Conservation (phyloP, 75 land plant genomes). For the Cupressus sempervirens region DNA sequence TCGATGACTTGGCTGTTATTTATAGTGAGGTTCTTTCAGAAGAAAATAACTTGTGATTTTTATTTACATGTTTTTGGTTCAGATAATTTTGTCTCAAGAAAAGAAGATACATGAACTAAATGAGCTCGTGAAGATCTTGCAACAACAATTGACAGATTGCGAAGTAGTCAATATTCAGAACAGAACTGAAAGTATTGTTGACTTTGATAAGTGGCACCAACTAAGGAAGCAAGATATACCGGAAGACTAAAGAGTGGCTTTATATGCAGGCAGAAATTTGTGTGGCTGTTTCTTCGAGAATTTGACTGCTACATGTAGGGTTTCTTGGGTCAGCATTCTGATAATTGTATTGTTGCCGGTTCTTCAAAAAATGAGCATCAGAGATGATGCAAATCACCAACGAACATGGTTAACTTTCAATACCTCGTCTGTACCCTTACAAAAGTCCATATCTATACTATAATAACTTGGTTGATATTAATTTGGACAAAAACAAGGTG, state of each 20-base stretch:
- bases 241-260: neutral
- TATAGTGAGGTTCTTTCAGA: neutral
- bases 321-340: neutral
- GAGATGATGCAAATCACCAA: neutral
- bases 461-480: neutral
- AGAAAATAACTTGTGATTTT: neutral
- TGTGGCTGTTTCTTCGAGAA: neutral
- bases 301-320: neutral
- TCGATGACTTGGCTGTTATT: neutral
- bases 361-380: neutral
- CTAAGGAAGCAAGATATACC: neutral
- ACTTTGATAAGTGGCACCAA: neutral
- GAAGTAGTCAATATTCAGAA: constrained; percentile 6
- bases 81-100: constrained; percentile 36
- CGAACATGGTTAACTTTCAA: neutral
- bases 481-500: neutral
- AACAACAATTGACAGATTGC: constrained; percentile 22
- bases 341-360: neutral
- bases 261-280: neutral
- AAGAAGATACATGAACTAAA: constrained; percentile 30
- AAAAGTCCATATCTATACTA: neutral
- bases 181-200: neutral
- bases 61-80: constrained; percentile 6
- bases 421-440: neutral
- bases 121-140: constrained; percentile 23